Evolutionary conservation across 1,284 basidiomycete genomes (phyloP), one percentile per base, ranked within the genome.

Genomic region (Porogramme epimiltina): DNA sequence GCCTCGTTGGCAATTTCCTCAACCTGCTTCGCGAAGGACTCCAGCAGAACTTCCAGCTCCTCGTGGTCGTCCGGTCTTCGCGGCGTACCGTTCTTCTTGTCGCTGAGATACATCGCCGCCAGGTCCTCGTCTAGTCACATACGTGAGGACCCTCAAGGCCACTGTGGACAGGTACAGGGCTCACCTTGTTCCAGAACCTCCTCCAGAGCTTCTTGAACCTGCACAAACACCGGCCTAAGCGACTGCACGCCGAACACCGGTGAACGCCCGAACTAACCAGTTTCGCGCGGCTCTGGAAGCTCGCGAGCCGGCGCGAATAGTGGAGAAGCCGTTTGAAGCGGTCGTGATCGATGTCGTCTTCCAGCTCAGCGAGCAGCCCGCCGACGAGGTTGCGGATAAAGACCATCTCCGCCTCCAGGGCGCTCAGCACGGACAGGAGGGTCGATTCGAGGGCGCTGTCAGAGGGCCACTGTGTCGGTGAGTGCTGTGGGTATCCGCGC

Each of bases 1-100:
- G 92, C 89, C 70, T 97, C 95, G 60, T 88, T 93, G 4, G 95
- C 92, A 52, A 97, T 92, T 73, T 97, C 95, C 69, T 97, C 95
- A 0, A 95, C 93, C 67, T 97, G 96, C 68, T 98, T 98, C 22
- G 89, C 83, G 68, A 98, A 98, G 10, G 89, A 91, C 69, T 99
- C 96, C 5, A 99, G 75, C 4, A 99, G 75, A 5, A 97, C 80
- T 67, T 99, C 96, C 1, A 98, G 77, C 60, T 98, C 95, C 59
- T 95, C 91, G 66, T 98, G 95, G 65, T 97, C 95, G 61, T 87
- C 77, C 42, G 79, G 64, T 18, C 78, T 74, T 20, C 89, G 79
- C 11, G 74, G 71, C 1, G 74, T 62, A 11, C 80, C 79, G 24
- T 81, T 81, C 59, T 82, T 82, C 69, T 89, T 89, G 65, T 93